Base-by-base conservation (phyloP, 1,284 basidiomycete species). In the Sanghuangporus baumii region DNA sequence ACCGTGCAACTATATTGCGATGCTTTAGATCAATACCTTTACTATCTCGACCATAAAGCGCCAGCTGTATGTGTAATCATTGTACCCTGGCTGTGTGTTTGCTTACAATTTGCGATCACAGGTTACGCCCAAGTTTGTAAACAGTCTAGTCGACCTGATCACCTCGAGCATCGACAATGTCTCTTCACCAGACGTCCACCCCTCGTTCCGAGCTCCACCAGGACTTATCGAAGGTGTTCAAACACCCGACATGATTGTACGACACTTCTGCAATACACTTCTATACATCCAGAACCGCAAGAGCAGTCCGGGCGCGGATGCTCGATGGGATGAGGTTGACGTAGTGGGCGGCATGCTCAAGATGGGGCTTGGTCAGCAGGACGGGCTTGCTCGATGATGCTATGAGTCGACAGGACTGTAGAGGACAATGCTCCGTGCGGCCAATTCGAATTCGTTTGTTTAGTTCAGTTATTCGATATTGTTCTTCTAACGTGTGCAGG, bases 1-100 rank as follows among this genome's bases (percentile, higher is more conserved):
- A 96, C 89, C 0, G 89, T 96, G 1, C 94, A 97, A 73, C 80
- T 98, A 3, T 97, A 96, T 73, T 93, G 92, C 69, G 93, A 97
- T 73, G 92, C 95, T 5, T 84, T 98, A 47, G 95, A 98, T 73
- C 89, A 88, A 68, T 97, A 97, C 73, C 76, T 97, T 57, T 97
- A 94, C 75, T 97, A 96, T 75, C 88, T 96, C 66, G 95, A 98
- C 71, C 91, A 88, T 62, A 91, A 90, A 50, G 92, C 93, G 20
- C 86, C 93, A 64, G 93, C 93, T 20, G 94, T 96, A 71, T 72
- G 86, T 79, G 2, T 16, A 60, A 8, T 54, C 6, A 50, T 56
- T 40, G 41, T 56, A 36, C 65, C 46, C n/a, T 58, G 20, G 37
- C 11, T 6, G 7, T 12, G 12, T 58, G 3, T 23, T 3, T 57